These are phyloP conservation scores for Russula sp. DNA, from an alignment of 768 basidiomycete species.

Conservation along the genomic window DNA sequence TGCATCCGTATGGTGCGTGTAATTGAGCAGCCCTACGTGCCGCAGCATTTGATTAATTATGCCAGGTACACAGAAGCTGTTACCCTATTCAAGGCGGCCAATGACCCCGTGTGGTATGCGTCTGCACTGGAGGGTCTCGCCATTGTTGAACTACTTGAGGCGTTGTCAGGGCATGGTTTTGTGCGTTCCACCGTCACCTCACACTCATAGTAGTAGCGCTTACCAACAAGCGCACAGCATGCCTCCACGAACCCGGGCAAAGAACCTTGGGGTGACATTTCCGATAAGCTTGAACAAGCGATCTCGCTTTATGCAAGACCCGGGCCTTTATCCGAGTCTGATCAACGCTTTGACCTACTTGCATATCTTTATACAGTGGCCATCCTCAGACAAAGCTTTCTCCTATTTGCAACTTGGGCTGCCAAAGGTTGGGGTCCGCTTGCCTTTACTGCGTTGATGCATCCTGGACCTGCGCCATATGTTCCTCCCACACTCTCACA, in stretches of 20 bases:
- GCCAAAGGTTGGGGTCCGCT: conserved; percentile 86
- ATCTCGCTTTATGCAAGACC: conserved; percentile 57
- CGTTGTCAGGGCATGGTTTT: conserved; percentile 77
- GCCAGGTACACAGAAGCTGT: conserved; percentile 84
- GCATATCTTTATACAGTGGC: conserved; percentile 65
- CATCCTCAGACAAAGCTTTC: conserved; percentile 67
- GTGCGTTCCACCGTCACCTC: conserved; percentile 45
- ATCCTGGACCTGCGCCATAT: conserved; percentile 56
- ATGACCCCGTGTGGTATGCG: conserved; percentile 88
- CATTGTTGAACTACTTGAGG: conserved; percentile 73
- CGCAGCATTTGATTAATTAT: conserved; percentile 31
- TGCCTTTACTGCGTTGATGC: conserved; percentile 72
- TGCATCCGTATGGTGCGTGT: conserved; percentile 67
- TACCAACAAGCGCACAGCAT: conserved; percentile 18
- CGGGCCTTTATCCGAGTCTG: conserved; percentile 45
- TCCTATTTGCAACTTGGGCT: conserved; percentile 78
- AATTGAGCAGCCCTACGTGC: conserved; percentile 15
- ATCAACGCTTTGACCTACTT: conserved; percentile 58
- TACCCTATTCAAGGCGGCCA: conserved; percentile 64
- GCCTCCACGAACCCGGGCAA: conserved; percentile 35
- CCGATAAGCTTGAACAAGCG: conserved; percentile 66
- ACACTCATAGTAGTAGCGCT: neutral
- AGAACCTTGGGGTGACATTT: conserved; percentile 74
- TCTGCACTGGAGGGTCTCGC: conserved; percentile 83
- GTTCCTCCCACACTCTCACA: conserved; percentile 57